Conservation (phyloP, 768 basidiomycete genomes). For the Psilocybe azurescens region DNA sequence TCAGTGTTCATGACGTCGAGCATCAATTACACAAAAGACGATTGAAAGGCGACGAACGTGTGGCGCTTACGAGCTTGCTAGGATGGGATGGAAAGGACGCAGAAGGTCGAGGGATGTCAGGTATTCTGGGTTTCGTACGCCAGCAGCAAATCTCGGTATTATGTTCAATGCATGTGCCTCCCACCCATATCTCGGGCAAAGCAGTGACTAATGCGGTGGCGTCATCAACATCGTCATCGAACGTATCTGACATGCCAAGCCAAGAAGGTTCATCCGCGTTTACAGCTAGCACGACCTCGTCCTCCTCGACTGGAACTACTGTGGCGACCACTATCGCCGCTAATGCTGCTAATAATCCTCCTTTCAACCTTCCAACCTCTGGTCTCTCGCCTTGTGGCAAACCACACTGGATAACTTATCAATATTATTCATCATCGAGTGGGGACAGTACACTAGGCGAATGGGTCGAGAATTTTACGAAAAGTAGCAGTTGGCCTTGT, state of each 20-base stretch:
- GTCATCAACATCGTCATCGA: conserved; percentile 9
- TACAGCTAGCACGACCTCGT: conserved; percentile 9
- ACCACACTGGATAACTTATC: conserved; percentile 55
- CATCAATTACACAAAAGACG: conserved; percentile 35
- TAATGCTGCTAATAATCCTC: conserved; percentile 5
- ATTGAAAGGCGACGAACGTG: conserved; percentile 62
- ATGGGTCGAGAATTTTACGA: conserved; percentile 37
- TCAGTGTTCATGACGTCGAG: not conserved
- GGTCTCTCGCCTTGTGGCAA: conserved; percentile 45
- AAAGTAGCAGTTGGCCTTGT: conserved; percentile 41
- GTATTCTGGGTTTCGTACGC: conserved; percentile 55
- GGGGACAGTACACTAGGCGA: conserved; percentile 49
- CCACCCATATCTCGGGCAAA: not conserved
- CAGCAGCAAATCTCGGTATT: conserved; percentile 64
- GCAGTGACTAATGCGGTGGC: not conserved
- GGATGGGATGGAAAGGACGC: conserved; percentile 63
- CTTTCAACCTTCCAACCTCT: conserved; percentile 21
- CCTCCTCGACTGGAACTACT: conserved; percentile 13
- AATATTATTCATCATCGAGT: conserved; percentile 44
- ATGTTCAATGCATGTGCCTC: conserved; percentile 46
- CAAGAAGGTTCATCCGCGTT: conserved; percentile 14
- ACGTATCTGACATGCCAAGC: conserved; percentile 1
- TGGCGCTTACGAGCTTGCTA: conserved; percentile 54
- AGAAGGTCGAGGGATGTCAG: conserved; percentile 50
- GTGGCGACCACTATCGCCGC: conserved; percentile 4